Base-by-base conservation (phyloP, 2,329 filamentous ascomycete species). In the Diaporthe destruens region DNA sequence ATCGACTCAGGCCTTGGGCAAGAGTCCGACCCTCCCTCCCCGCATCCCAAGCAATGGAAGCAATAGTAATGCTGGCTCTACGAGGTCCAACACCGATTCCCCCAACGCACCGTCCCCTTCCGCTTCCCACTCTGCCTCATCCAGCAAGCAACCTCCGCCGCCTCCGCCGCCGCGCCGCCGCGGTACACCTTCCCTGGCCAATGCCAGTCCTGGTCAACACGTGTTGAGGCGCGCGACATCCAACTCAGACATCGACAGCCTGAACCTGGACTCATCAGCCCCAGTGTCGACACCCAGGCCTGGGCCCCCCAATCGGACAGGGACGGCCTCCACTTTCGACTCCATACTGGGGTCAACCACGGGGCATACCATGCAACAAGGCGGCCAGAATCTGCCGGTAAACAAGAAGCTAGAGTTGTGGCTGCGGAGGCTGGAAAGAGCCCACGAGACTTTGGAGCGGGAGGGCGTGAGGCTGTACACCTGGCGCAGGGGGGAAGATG, bases 321-420 rank as follows among this genome's bases (percentile, higher is more conserved):
- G 66, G 18, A 72, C 73, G 56, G 56, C 72, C 14, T 44, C 71
- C 36, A 72, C 71, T 0, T 74, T 74, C 34, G 73, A 74, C 36
- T 70, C 55, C 9, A 74, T 73, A 34, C 71, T 75, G 29, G 71
- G 68, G 20, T 72, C 75, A n/a, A 75, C 71, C 57, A 76, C 73
- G 34, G 76, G 78, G 53, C 76, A 76, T 61, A 63, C 72, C 72
- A 75, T n/a, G 71, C 75, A 67, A 63, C 77, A 44, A 71, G 36
- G 44, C 3, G 71, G 70, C 12, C 73, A 16, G 59, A 69, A 76
- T 73, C 34, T 44, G 14, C 68, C 74, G 4, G 79, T 83, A 16
- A 94, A 90, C 80, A 94, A 92, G 82, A 92, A 93, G 75, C 85
- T 94, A 71, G 91, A 92, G 73, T 78, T 94, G 61, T 96, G 93